Percentiles rank a stretch among this genome's conserved stretches.
Evolutionary conservation across 441 rosid genomes (phyloP).

Genomic region (Melastoma candidum): DNA sequence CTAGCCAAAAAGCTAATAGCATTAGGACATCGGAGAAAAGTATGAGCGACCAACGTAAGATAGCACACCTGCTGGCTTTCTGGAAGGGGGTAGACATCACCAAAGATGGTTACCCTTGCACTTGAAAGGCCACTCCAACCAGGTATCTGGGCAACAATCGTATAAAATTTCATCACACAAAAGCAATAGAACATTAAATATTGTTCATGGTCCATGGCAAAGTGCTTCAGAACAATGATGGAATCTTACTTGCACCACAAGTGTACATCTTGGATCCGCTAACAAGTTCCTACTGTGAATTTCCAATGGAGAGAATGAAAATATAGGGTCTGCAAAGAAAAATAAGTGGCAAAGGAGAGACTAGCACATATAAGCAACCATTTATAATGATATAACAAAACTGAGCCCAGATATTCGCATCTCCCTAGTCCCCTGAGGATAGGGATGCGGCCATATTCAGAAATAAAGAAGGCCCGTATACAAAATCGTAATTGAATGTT

Average conservation of each 20-base stretch:
- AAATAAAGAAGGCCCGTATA: too few species aligned
- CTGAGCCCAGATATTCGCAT: too few species aligned
- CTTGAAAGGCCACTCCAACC: constrained; percentile 98
- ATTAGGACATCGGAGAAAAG: constrained; percentile 3
- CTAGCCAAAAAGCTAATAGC: constrained; percentile 31
- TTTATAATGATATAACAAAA: too few species aligned
- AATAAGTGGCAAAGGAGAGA: neutral
- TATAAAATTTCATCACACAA: constrained; percentile 13
- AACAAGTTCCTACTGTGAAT: constrained; percentile 87
- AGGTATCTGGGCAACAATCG: constrained; percentile 52
- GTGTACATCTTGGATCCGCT: constrained; percentile 87
- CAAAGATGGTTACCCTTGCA: constrained; percentile 95
- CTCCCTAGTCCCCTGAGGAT: too few species aligned
- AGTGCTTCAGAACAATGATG: constrained; percentile 1
- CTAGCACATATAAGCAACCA: too few species aligned
- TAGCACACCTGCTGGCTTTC: constrained; percentile 64
- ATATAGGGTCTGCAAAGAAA: constrained; percentile 68
- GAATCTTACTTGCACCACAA: constrained; percentile 83
- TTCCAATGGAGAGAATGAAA: constrained; percentile 89
- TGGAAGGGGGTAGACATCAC: constrained; percentile 85
- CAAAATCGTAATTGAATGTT: too few species aligned
- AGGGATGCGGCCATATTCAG: too few species aligned
- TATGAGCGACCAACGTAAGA: neutral
- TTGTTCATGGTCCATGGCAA: too few species aligned
- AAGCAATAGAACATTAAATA: too few species aligned